A percentile compares a stretch with the other conserved stretches of the same genome.
Evolutionary conservation across 2,329 filamentous ascomycete genomes (phyloP).

Genomic region (Volutella citrinella): DNA sequence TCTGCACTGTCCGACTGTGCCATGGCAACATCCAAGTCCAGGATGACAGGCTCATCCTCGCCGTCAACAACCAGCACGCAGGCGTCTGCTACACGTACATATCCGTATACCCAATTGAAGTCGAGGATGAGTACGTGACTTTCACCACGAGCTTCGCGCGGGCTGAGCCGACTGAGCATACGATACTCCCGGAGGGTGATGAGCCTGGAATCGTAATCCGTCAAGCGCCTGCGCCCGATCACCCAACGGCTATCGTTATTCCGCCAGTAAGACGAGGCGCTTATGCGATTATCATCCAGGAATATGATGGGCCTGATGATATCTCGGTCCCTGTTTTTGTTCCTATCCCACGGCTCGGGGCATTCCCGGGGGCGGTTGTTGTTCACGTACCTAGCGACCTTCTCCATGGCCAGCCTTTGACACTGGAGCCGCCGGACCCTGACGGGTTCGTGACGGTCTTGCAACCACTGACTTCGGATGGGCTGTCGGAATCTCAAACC

Average conservation of each 20-base stretch:
- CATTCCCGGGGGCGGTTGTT: slow-evolving; percentile 14
- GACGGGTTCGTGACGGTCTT: slow-evolving; percentile 17
- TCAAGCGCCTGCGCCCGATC: slow-evolving; percentile 12
- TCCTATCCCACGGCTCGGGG: slow-evolving; percentile 11
- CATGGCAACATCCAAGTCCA: slow-evolving; percentile 26
- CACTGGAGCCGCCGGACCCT: slow-evolving; percentile 9
- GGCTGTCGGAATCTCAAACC: slow-evolving; percentile 1
- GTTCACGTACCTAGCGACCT: slow-evolving; percentile 10
- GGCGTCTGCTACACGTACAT: slow-evolving; percentile 25
- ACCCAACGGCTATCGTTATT: slow-evolving; percentile 10
- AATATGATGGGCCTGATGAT: slow-evolving; percentile 10
- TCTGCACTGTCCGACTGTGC: too few relatives aligned
- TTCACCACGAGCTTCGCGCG: slow-evolving; percentile 19
- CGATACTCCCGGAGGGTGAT: slow-evolving; percentile 15
- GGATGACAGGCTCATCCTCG: slow-evolving; percentile 19
- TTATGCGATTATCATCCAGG: slow-evolving; percentile 18
- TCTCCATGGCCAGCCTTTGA: slow-evolving; percentile 6
- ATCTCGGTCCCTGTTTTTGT: slow-evolving; percentile 16
- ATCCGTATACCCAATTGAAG: slow-evolving; percentile 22
- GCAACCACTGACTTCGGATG: slow-evolving; percentile 7
- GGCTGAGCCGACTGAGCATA: slow-evolving; percentile 15
- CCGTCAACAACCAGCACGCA: slow-evolving; percentile 18
- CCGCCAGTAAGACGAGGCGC: slow-evolving; percentile 14
- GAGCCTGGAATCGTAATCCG: slow-evolving; percentile 19
- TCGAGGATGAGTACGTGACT: slow-evolving; percentile 18